These are phyloP conservation scores for Nectriaceae sp. DNA, from an alignment of 2,329 filamentous ascomycete species.

Conservation along the genomic window DNA sequence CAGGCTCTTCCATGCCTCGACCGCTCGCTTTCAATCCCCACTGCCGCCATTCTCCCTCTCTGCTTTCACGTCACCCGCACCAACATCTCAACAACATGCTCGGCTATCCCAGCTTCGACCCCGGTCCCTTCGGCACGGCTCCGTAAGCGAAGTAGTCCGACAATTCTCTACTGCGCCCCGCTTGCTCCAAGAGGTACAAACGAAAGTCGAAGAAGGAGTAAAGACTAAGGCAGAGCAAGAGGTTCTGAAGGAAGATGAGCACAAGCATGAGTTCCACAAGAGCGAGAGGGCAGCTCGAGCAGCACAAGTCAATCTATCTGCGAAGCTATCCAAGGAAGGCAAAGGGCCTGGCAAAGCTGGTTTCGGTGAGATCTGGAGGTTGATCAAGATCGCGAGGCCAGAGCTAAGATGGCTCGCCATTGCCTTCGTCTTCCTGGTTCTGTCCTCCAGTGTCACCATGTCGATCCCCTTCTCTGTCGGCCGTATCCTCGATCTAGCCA, in stretches of 20 bases:
- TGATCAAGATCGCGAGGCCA: slow-evolving; percentile 86
- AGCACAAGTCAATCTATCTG: slow-evolving; percentile 85
- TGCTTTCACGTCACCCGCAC: slow-evolving; percentile 20
- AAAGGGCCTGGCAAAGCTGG: slow-evolving; percentile 61
- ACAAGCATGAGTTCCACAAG: slow-evolving; percentile 54
- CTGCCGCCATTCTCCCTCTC: slow-evolving; percentile 30
- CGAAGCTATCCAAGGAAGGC: slow-evolving; percentile 83
- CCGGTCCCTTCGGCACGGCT: slow-evolving; percentile 11
- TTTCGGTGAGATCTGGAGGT: slow-evolving; percentile 75
- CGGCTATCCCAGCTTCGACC: slow-evolving; percentile 6
- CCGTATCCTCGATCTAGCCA: slow-evolving; percentile 90
- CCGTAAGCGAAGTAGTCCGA: slow-evolving; percentile 24
- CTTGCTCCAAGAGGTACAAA: slow-evolving; percentile 26
- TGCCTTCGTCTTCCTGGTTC: slow-evolving; percentile 82
- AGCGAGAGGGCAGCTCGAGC: slow-evolving; percentile 86
- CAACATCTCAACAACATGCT: slow-evolving; percentile 5
- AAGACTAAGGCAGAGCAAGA: slow-evolving; percentile 43
- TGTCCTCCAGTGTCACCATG: slow-evolving; percentile 93
- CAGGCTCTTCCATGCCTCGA: slow-evolving; percentile 19
- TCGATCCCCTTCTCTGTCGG: slow-evolving; percentile 96
- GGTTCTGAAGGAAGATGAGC: slow-evolving; percentile 30
- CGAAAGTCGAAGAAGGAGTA: slow-evolving; percentile 32
- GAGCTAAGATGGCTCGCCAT: slow-evolving; percentile 76
- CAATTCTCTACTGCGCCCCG: slow-evolving; percentile 32
- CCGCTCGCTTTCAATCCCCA: slow-evolving; percentile 13